phyloP scores from a whole-genome alignment of 2,329 filamentous ascomycete genomes.

The Rhexocercosporidium sp. region DNA sequence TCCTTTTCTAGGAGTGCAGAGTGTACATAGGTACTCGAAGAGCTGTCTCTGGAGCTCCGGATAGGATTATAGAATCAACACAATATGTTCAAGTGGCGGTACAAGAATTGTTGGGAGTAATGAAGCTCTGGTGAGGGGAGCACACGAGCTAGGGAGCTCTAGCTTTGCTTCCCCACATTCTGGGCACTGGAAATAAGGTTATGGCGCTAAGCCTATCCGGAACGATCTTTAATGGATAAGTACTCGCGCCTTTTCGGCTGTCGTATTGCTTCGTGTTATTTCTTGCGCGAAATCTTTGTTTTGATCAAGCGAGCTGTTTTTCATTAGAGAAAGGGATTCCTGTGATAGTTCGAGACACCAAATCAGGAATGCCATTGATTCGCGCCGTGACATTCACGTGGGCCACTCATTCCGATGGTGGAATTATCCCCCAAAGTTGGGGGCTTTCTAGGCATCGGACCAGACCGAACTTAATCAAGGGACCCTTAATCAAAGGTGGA shows the following conservation, averaged over 20 bases:
- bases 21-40: neutral
- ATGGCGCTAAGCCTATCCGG: neutral
- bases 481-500: neutral
- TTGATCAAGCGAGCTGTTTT: neutral
- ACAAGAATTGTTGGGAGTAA: neutral
- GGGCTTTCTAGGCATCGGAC: neutral
- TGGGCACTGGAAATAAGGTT: conserved; percentile 4
- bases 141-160: conserved; percentile 10
- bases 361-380: neutral
- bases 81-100: neutral
- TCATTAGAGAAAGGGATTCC: neutral
- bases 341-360: neutral
- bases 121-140: neutral
- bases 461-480: neutral
- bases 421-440: neutral
- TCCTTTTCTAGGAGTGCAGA: neutral
- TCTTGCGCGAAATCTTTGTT: neutral
- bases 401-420: neutral
- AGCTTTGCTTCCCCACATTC: conserved; percentile 5
- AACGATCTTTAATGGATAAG: neutral
- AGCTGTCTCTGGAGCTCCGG: neutral
- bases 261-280: neutral
- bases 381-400: neutral
- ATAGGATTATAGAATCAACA: neutral
- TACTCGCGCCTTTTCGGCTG: neutral